A percentile compares a stretch with the other conserved stretches of the same genome.
These are phyloP conservation scores for Leccinum truebloodii DNA, from an alignment of 768 basidiomycete species.

Conservation along the genomic window DNA sequence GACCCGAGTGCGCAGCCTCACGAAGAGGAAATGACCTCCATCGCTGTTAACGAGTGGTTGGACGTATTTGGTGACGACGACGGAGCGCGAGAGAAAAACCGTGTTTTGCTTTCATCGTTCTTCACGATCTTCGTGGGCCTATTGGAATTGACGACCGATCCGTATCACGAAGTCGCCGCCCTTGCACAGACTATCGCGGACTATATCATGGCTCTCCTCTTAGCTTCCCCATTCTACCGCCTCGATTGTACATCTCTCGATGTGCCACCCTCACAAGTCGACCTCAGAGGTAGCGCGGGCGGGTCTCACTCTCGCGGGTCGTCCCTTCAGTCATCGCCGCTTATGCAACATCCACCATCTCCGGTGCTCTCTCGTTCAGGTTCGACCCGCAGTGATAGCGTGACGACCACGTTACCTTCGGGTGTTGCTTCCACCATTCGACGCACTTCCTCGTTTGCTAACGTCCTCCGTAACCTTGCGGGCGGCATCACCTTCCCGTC, in stretches of 20 bases:
- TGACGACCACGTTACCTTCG: slow-evolving; percentile 58
- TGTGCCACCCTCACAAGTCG: slow-evolving; percentile 43
- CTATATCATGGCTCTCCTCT: slow-evolving; percentile 85
- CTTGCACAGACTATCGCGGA: slow-evolving; percentile 91
- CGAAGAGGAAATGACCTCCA: slow-evolving; percentile 72
- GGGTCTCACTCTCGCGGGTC: slow-evolving; percentile 43
- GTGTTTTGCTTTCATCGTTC: slow-evolving; percentile 86
- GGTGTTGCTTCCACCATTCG: slow-evolving; percentile 69
- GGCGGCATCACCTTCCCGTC: slow-evolving; percentile 73
- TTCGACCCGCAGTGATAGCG: slow-evolving; percentile 59
- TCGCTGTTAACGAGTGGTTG: slow-evolving; percentile 79
- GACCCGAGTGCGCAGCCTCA: slow-evolving; percentile 36
- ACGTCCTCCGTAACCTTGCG: slow-evolving; percentile 67
- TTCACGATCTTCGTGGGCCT: slow-evolving; percentile 90
- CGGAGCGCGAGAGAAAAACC: slow-evolving; percentile 69
- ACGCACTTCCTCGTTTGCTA: slow-evolving; percentile 81
- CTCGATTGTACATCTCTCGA: slow-evolving; percentile 69
- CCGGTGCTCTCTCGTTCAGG: slow-evolving; percentile 50
- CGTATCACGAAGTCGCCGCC: slow-evolving; percentile 89
- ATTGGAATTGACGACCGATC: slow-evolving; percentile 89
- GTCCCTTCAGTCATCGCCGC: slow-evolving; percentile 48
- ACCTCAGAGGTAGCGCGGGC: slow-evolving; percentile 32
- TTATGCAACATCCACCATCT: slow-evolving; percentile 44
- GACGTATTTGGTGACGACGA: slow-evolving; percentile 65
- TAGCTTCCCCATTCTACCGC: slow-evolving; percentile 85